These are phyloP conservation scores for Pythium utonaiense DNA, from an alignment of 352 stramenopile genomes.

Conservation along the genomic window DNA sequence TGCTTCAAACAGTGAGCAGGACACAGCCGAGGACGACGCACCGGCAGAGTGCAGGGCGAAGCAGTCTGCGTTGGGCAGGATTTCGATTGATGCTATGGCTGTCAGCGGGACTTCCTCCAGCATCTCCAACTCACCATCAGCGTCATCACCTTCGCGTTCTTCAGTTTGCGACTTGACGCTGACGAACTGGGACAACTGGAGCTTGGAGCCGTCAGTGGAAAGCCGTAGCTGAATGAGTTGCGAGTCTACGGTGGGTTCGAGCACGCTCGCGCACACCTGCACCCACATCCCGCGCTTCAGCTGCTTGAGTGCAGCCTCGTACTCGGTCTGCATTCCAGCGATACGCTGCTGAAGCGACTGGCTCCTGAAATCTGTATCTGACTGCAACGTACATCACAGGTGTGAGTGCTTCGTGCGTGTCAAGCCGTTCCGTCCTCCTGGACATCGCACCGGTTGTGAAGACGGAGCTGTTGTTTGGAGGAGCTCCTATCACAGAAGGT, in stretches of 20 bases:
- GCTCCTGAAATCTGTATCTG: not conserved
- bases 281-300: constrained; percentile 21
- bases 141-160: not conserved
- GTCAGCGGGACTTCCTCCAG: not conserved
- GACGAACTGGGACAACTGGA: constrained; percentile 8
- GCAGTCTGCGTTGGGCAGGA: not conserved
- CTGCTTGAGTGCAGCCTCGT: constrained; percentile 1
- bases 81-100: not conserved
- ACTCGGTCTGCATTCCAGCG: constrained; percentile 6
- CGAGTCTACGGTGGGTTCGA: not conserved
- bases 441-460: not conserved
- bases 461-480: not conserved
- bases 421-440: not conserved
- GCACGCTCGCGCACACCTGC: not conserved
- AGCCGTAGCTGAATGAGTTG: constrained; percentile 13
- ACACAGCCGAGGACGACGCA: not conserved
- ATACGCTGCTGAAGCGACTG: constrained; percentile 16
- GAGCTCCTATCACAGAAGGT: constrained; percentile 3
- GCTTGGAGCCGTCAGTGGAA: constrained; percentile 5
- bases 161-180: not conserved
- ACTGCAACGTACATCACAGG: not conserved
- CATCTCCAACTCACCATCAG: not conserved
- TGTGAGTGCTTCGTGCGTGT: no score
- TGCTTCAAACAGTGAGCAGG: constrained; percentile 10
- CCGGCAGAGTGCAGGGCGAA: not conserved